Percentiles rank a stretch among this genome's conserved stretches.
phyloP scores from a whole-genome alignment of 441 rosid species.

The Manihot esculenta region DNA sequence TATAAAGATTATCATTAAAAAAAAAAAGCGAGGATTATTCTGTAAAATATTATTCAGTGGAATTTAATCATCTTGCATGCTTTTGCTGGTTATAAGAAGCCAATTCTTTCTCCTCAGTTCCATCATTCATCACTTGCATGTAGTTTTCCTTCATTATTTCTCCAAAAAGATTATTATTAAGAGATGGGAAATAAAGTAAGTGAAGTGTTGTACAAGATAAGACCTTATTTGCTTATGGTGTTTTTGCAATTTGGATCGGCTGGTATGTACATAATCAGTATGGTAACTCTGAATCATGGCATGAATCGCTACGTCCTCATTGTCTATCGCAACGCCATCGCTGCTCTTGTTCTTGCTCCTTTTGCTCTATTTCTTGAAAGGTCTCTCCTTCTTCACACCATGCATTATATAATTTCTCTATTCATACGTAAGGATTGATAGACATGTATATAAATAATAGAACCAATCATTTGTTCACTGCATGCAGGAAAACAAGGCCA shows the following conservation, averaged over 20 bases:
- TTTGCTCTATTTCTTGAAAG: slow-evolving; percentile 72
- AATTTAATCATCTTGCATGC: background rate
- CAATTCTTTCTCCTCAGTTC: background rate
- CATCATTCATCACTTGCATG: slow-evolving; percentile 1
- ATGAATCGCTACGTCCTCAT: slow-evolving; percentile 62
- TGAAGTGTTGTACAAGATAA: slow-evolving; percentile 17
- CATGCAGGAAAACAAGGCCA: slow-evolving; percentile 65
- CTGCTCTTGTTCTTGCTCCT: slow-evolving; percentile 67
- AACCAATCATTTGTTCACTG: background rate
- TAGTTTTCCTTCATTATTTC: background rate
- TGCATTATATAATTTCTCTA: no score
- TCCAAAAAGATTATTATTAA: background rate
- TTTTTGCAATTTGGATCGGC: slow-evolving; percentile 66
- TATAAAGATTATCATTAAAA: background rate
- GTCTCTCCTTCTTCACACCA: slow-evolving; percentile 23
- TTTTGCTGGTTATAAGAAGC: slow-evolving; percentile 16
- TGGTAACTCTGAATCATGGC: slow-evolving; percentile 60
- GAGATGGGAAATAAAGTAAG: slow-evolving; percentile 4
- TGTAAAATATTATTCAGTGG: slow-evolving; percentile 14
- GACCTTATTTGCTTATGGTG: slow-evolving; percentile 63
- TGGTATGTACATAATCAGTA: slow-evolving; percentile 58
- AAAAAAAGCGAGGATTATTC: slow-evolving; percentile 11
- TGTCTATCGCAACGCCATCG: slow-evolving; percentile 62
- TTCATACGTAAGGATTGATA: no score
- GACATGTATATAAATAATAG: no score